Conservation (phyloP, 305 asterid genomes). For the Fraxinus baroniana region DNA sequence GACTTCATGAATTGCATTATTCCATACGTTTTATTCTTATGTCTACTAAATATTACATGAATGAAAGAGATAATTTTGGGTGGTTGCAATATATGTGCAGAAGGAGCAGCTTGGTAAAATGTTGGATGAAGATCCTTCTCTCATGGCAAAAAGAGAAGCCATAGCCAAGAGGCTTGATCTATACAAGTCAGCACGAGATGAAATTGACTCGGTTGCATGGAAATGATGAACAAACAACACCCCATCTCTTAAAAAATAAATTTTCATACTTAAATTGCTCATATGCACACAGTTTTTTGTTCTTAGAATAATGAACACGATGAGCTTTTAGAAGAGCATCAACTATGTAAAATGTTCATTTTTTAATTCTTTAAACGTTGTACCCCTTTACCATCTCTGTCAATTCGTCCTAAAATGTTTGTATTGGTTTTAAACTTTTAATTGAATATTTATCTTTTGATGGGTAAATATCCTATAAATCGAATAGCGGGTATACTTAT, state of each 20-base stretch:
- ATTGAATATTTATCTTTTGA: background rate
- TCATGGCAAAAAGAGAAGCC: conserved; percentile 83
- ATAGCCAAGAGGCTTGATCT: conserved; percentile 83
- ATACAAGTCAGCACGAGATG: conserved; percentile 92
- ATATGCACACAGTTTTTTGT: background rate
- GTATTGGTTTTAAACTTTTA: background rate
- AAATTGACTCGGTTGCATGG: conserved; percentile 96
- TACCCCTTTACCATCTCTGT: background rate
- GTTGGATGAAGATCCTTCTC: conserved; percentile 94
- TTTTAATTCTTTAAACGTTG: conserved; percentile 10
- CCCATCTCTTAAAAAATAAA: background rate
- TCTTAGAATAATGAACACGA: background rate
- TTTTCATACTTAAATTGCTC: background rate
- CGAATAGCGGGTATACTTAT: background rate
- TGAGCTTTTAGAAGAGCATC: background rate
- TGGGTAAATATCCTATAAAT: background rate
- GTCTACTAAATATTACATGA: background rate
- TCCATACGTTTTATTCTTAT: background rate
- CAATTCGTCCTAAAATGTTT: background rate
- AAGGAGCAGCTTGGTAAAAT: conserved; percentile 88
- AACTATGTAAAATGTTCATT: background rate
- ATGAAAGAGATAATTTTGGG: background rate
- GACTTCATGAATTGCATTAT: background rate
- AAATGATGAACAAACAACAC: conserved; percentile 39
- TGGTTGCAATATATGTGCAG: conserved; percentile 36